A percentile compares a stretch with the other conserved stretches of the same genome.
Evolutionary conservation across 2,329 filamentous ascomycete genomes (phyloP).

Genomic region (Penicillium occitanis): DNA sequence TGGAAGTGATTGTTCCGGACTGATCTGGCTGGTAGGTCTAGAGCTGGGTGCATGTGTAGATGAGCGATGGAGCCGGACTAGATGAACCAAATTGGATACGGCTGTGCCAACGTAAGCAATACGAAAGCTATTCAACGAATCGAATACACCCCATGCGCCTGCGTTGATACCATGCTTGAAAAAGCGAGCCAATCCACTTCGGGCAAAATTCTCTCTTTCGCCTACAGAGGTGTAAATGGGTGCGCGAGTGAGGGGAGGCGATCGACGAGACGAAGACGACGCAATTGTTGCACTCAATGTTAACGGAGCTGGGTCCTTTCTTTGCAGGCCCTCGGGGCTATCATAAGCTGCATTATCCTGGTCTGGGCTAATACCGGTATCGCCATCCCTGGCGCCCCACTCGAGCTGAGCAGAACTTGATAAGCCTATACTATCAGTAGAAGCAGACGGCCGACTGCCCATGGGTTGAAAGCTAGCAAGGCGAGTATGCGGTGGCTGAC

Average conservation of each 20-base stretch:
- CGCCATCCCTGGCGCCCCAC: not conserved
- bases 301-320: not conserved
- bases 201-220: constrained; percentile 1
- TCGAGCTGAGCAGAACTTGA: not conserved
- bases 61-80: constrained; percentile 11
- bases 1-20: not conserved
- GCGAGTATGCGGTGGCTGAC: not conserved
- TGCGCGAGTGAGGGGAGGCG: not conserved
- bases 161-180: constrained; percentile 13
- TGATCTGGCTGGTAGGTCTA: not conserved
- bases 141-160: constrained; percentile 5
- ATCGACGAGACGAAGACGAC: not conserved
- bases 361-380: not conserved
- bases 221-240: not conserved
- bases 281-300: not conserved
- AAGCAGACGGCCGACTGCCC: not conserved
- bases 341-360: not conserved
- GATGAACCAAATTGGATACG: constrained; percentile 14
- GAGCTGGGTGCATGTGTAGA: not conserved
- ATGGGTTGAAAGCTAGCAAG: not conserved
- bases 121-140: constrained; percentile 12
- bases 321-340: not conserved
- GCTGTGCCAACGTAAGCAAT: constrained; percentile 15
- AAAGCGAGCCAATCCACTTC: not conserved
- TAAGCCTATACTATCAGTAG: not conserved